A percentile compares a stretch with the other conserved stretches of the same genome.
Evolutionary conservation across 2,329 filamentous ascomycete species (phyloP).

Genomic region (Penicillium sclerotigenum): DNA sequence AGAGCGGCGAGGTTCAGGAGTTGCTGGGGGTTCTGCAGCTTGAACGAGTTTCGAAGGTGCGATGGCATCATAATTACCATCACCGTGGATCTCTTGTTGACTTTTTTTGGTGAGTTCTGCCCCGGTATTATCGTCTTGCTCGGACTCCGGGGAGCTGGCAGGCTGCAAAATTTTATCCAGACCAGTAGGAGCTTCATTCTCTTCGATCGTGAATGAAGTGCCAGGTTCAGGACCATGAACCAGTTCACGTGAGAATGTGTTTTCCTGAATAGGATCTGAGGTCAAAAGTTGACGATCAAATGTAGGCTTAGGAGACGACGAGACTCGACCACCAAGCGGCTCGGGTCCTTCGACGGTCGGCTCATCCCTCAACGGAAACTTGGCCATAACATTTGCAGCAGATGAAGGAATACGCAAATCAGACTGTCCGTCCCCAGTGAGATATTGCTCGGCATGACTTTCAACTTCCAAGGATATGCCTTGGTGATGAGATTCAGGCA

Average conservation of each 20-base stretch:
- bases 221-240: background rate
- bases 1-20: background rate
- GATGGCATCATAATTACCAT: background rate
- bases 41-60: background rate
- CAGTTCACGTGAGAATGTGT: background rate
- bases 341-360: background rate
- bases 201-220: too few relatives aligned
- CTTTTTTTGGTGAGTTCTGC: background rate
- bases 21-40: background rate
- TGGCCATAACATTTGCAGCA: background rate
- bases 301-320: background rate
- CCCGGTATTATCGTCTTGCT: background rate
- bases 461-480: background rate
- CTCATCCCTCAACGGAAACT: background rate
- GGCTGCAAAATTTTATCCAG: background rate
- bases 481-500: background rate
- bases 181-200: background rate
- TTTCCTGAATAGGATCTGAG: conserved; percentile 25
- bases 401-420: background rate
- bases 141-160: background rate
- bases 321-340: background rate
- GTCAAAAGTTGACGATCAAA: conserved; percentile 18
- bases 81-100: background rate
- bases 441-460: background rate
- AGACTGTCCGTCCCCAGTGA: background rate